Evolutionary conservation across 2,329 filamentous ascomycete genomes (phyloP).

Genomic region (Aspergillus sp.): DNA sequence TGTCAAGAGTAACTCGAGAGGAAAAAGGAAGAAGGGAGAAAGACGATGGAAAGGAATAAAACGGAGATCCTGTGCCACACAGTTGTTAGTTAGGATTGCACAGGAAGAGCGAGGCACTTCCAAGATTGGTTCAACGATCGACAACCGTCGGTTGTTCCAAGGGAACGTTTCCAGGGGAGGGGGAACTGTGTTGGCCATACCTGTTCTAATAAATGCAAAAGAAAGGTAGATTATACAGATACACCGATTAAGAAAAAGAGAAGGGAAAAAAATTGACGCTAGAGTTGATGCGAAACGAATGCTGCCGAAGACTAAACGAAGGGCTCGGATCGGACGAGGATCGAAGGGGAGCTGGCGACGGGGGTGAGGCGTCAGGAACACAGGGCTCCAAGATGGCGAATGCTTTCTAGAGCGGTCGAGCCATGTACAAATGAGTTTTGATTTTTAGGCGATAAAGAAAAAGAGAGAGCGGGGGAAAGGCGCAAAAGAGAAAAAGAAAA

Average conservation of each 20-base stretch:
- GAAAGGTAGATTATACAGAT: constrained; percentile 31
- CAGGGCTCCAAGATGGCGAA: constrained; percentile 27
- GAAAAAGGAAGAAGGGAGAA: constrained; percentile 15
- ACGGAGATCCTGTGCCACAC: constrained; percentile 22
- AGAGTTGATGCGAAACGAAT: constrained; percentile 22
- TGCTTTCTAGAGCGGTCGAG: constrained; percentile 28
- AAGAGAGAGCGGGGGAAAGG: constrained; percentile 6
- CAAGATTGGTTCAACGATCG: constrained; percentile 15
- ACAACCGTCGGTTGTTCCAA: background rate
- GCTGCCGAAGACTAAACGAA: constrained; percentile 25
- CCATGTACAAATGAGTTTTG: constrained; percentile 29
- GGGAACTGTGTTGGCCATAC: constrained; percentile 18
- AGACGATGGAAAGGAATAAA: constrained; percentile 16
- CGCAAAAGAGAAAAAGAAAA: constrained; percentile 1
- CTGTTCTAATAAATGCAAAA: constrained; percentile 31
- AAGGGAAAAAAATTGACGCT: constrained; percentile 5
- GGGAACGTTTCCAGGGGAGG: constrained; percentile 9
- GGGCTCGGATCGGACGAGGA: constrained; percentile 27
- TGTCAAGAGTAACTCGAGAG: constrained; percentile 19
- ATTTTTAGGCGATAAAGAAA: constrained; percentile 17
- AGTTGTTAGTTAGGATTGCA: constrained; percentile 27
- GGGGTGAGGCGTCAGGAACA: constrained; percentile 26
- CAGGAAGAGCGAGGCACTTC: constrained; percentile 13
- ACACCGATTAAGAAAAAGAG: constrained; percentile 28
- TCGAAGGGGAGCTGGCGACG: constrained; percentile 26